phyloP scores from a whole-genome alignment of 2,329 filamentous ascomycete species.

The Epichloe typhina region DNA sequence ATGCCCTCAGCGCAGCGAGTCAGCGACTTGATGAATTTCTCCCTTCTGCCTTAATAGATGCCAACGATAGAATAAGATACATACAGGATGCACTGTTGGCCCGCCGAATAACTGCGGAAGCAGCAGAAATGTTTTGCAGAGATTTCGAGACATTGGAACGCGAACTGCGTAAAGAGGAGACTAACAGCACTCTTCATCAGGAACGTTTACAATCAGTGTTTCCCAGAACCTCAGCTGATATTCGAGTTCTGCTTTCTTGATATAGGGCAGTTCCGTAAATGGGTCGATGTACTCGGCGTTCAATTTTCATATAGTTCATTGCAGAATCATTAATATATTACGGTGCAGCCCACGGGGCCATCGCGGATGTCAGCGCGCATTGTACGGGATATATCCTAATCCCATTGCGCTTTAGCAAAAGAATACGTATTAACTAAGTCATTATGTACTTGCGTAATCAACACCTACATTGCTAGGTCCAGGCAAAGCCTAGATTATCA shows the following conservation, averaged over 20 bases:
- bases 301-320: too few species aligned
- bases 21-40: slow-evolving; percentile 80
- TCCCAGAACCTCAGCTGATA: slow-evolving; percentile 46
- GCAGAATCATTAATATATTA: too few species aligned
- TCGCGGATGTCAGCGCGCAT: too few species aligned
- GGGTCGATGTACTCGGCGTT: too few species aligned
- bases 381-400: too few species aligned
- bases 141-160: slow-evolving; percentile 59
- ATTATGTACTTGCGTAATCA: too few species aligned
- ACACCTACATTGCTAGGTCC: too few species aligned
- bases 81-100: slow-evolving; percentile 61
- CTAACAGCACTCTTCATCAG: slow-evolving; percentile 12
- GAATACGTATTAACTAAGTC: too few species aligned
- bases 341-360: too few species aligned
- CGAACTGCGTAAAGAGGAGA: slow-evolving; percentile 31
- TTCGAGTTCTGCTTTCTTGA: slow-evolving; percentile 43
- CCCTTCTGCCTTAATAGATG: slow-evolving; percentile 85
- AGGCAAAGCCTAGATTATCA: too few species aligned
- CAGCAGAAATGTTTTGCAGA: slow-evolving; percentile 69
- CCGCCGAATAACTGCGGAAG: slow-evolving; percentile 66
- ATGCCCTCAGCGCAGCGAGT: slow-evolving; percentile 50
- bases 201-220: slow-evolving; percentile 28
- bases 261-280: too few species aligned
- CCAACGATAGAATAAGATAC: slow-evolving; percentile 63
- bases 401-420: too few species aligned